phyloP scores from a whole-genome alignment of 306 rosid genomes.

The Hylodesmum podocarpum region DNA sequence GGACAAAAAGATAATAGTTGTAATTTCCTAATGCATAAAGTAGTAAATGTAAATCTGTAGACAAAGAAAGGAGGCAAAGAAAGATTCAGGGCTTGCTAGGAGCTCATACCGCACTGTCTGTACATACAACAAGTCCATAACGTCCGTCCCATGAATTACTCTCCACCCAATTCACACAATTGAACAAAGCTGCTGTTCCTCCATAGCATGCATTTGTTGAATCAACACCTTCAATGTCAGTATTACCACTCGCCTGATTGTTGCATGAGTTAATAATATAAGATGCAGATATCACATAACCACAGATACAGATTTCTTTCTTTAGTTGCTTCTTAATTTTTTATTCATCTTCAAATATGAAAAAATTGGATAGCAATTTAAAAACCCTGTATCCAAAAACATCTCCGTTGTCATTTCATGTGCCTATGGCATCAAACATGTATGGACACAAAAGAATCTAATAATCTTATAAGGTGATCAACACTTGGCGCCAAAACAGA shows the following conservation, averaged over 20 bases:
- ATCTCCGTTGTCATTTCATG: background rate
- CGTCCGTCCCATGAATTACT: conserved; percentile 98
- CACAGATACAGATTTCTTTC: background rate
- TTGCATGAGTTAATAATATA: conserved; percentile 28
- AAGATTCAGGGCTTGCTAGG: background rate
- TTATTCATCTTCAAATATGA: conserved; percentile 6
- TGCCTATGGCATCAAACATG: background rate
- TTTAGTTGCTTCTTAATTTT: background rate
- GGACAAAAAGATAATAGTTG: background rate
- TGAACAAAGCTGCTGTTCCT: conserved; percentile 89
- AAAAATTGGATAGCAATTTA: background rate
- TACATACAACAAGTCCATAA: conserved; percentile 84
- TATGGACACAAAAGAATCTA: conserved; percentile 16
- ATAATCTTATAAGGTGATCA: background rate
- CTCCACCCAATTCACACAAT: conserved; percentile 93
- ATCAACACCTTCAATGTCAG: conserved; percentile 87
- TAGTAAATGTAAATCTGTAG: background rate
- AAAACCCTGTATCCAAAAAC: background rate
- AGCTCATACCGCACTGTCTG: conserved; percentile 82
- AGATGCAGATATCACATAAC: background rate
- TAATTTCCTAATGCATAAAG: background rate
- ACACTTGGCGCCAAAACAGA: background rate
- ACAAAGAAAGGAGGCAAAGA: background rate
- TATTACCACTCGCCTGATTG: conserved; percentile 69
- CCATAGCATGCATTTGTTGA: conserved; percentile 95